A percentile compares a stretch with the other conserved stretches of the same genome.
phyloP scores from a whole-genome alignment of 2,329 filamentous ascomycete genomes.

The Xylariaceae sp. region DNA sequence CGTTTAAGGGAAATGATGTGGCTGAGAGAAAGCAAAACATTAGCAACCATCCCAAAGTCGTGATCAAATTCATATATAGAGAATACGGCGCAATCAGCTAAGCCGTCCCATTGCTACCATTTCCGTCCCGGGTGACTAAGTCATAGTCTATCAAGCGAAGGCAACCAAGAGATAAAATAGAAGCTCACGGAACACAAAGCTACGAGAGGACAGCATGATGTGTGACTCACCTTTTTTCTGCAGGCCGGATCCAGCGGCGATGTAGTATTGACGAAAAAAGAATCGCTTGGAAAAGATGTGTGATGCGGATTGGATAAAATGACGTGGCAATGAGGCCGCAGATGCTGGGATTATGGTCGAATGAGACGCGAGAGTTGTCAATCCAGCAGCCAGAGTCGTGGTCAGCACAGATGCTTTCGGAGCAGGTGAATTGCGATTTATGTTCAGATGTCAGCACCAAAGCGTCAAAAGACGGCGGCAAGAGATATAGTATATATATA shows the following conservation, averaged over 20 bases:
- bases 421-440: constrained; percentile 27
- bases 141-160: constrained; percentile 6
- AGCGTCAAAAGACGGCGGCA: constrained; percentile 31
- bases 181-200: constrained; percentile 19
- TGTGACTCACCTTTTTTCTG: constrained; percentile 35
- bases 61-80: constrained; percentile 15
- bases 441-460: constrained; percentile 35
- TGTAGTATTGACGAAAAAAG: constrained; percentile 19
- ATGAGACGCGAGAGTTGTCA: constrained; percentile 21
- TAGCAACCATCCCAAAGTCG: constrained; percentile 13
- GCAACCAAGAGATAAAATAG: constrained; percentile 14
- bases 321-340: constrained; percentile 30
- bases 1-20: constrained; percentile 3
- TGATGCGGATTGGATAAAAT: constrained; percentile 29
- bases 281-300: constrained; percentile 14
- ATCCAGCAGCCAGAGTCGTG: constrained; percentile 19
- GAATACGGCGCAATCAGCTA: constrained; percentile 2
- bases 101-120: constrained; percentile 13
- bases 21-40: constrained; percentile 9
- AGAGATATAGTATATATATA: constrained; percentile 29
- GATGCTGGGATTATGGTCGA: constrained; percentile 28
- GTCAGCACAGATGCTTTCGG: constrained; percentile 5
- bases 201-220: constrained; percentile 21
- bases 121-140: constrained; percentile 14
- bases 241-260: constrained; percentile 28